These are phyloP conservation scores for Coniella vitis DNA, from an alignment of 2,329 filamentous ascomycete genomes.

Conservation along the genomic window DNA sequence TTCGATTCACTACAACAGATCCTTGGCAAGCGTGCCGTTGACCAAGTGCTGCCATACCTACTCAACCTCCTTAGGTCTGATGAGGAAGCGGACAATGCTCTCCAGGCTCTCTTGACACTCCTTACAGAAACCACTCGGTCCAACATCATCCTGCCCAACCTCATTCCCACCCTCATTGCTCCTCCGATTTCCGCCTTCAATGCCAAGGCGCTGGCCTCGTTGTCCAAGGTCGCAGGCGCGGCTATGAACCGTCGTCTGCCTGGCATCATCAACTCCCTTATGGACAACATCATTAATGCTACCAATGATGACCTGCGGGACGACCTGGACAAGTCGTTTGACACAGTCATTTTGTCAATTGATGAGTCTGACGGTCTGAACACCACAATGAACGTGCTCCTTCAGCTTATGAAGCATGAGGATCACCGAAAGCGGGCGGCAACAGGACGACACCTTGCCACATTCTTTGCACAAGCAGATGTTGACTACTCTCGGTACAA, in stretches of 20 bases:
- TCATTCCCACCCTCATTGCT: slow-evolving; percentile 86
- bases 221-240: slow-evolving; percentile 83
- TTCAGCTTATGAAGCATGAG: slow-evolving; percentile 83
- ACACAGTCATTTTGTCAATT: slow-evolving; percentile 83
- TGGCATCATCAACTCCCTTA: slow-evolving; percentile 83
- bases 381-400: slow-evolving; percentile 88
- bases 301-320: slow-evolving; percentile 65
- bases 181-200: slow-evolving; percentile 93
- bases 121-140: slow-evolving; percentile 90
- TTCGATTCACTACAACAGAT: slow-evolving; percentile 94
- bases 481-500: slow-evolving; percentile 95
- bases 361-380: slow-evolving; percentile 96
- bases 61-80: slow-evolving; percentile 84
- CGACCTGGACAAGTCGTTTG: slow-evolving; percentile 76
- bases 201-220: slow-evolving; percentile 83
- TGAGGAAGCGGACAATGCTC: slow-evolving; percentile 80
- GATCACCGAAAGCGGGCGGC: slow-evolving; percentile 78
- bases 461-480: slow-evolving; percentile 74
- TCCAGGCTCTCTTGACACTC: slow-evolving; percentile 86
- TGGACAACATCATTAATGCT: slow-evolving; percentile 81
- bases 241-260: slow-evolving; percentile 88
- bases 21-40: slow-evolving; percentile 87
- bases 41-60: slow-evolving; percentile 89
- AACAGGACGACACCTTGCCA: slow-evolving; percentile 72
- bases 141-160: slow-evolving; percentile 92